phyloP scores from a whole-genome alignment of 176 grass and related monocot genomes.

The Triticum turgidum region DNA sequence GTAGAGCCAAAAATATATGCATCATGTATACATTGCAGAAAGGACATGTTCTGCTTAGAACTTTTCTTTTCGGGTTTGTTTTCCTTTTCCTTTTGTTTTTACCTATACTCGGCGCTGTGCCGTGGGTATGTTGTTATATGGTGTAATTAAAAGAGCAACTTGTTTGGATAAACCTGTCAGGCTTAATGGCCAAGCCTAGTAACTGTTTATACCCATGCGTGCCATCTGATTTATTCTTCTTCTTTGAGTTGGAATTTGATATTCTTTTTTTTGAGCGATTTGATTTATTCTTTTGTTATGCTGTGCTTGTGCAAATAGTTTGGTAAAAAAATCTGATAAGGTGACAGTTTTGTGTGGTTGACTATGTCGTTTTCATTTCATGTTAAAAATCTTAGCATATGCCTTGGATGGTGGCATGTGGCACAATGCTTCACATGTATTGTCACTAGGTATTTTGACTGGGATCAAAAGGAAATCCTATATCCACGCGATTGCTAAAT shows the following conservation, averaged over 20 bases:
- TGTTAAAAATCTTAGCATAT: too few relatives aligned
- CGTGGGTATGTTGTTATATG: slow-evolving; percentile 7
- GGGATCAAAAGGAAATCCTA: too few relatives aligned
- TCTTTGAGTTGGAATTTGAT: too few relatives aligned
- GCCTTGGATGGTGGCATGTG: too few relatives aligned
- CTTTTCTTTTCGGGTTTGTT: not conserved
- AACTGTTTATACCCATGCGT: not conserved
- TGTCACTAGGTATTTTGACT: too few relatives aligned
- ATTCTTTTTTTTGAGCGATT: not conserved
- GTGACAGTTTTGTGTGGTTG: too few relatives aligned
- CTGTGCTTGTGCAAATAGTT: not conserved
- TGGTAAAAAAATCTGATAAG: too few relatives aligned
- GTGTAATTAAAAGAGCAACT: slow-evolving; percentile 30
- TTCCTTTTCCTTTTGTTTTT: not conserved
- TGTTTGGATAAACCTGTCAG: not conserved
- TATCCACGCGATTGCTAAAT: too few relatives aligned
- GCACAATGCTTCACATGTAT: too few relatives aligned
- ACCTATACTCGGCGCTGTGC: not conserved
- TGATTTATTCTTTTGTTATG: not conserved
- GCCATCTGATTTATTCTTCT: not conserved
- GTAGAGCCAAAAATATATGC: not conserved
- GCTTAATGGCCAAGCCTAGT: not conserved
- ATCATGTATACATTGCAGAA: slow-evolving; percentile 20
- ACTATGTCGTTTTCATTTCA: too few relatives aligned
- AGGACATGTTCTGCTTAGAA: slow-evolving; percentile 14